Evolutionary conservation across 306 rosid genomes (phyloP).

Genomic region (Vigna nakashimae): DNA sequence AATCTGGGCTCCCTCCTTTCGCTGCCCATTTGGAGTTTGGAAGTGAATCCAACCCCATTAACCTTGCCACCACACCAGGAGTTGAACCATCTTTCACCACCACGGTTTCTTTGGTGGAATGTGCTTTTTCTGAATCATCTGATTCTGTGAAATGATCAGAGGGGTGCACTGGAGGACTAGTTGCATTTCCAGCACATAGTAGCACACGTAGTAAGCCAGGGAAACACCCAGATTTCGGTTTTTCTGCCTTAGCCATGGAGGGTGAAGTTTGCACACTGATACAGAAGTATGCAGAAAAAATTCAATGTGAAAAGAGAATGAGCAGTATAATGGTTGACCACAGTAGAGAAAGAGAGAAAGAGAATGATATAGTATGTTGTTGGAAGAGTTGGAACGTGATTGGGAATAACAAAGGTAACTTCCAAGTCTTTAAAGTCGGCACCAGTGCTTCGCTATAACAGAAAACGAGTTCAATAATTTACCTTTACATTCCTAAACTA

Average conservation of each 20-base stretch:
- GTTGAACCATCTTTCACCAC: neutral
- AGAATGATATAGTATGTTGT: neutral
- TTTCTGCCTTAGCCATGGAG: slow-evolving; percentile 57
- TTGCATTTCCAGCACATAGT: slow-evolving; percentile 59
- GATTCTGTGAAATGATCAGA: slow-evolving; percentile 52
- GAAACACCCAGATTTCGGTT: slow-evolving; percentile 60
- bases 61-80: slow-evolving; percentile 76
- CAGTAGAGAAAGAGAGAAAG: neutral
- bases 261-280: neutral
- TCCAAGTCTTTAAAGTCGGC: neutral
- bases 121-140: neutral
- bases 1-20: slow-evolving; percentile 49
- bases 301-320: slow-evolving; percentile 19
- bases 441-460: neutral
- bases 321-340: slow-evolving; percentile 31
- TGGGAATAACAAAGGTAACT: neutral
- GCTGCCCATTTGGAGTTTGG: slow-evolving; percentile 60
- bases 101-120: slow-evolving; percentile 8
- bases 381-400: neutral
- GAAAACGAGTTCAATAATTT: neutral
- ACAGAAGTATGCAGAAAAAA: slow-evolving; percentile 3
- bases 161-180: slow-evolving; percentile 70
- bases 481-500: neutral
- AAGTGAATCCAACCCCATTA: slow-evolving; percentile 85
- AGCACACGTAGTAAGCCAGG: slow-evolving; percentile 50